These are phyloP conservation scores for Penicillium ucsense DNA, from an alignment of 495 filamentous ascomycete genomes.

Conservation along the genomic window DNA sequence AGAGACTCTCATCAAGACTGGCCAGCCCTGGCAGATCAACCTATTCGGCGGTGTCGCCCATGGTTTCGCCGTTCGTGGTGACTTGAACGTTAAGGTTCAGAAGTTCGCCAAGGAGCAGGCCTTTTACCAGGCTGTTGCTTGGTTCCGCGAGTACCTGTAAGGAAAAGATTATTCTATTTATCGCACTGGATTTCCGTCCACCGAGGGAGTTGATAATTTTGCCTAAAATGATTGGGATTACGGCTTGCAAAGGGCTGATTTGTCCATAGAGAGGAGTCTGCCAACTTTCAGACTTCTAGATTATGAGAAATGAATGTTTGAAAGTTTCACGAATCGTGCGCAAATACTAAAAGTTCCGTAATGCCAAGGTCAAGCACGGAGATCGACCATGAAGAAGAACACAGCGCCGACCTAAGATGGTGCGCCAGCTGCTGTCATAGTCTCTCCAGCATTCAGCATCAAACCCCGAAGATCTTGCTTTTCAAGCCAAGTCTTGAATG, in stretches of 20 bases:
- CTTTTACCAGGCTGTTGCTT: conserved; percentile 67
- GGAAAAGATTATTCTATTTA: not conserved
- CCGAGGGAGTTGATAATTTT: not conserved
- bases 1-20: conserved; percentile 49
- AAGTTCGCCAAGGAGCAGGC: conserved; percentile 82
- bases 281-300: not conserved
- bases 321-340: not conserved
- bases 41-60: conserved; percentile 67
- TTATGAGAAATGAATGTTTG: conserved; percentile 6
- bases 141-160: conserved; percentile 61
- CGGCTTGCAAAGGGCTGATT: not conserved
- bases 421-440: too few species aligned
- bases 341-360: not conserved
- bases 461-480: not conserved
- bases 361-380: too few species aligned
- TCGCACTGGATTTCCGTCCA: too few species aligned
- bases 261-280: not conserved
- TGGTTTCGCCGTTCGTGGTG: conserved; percentile 69
- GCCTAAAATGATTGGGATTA: not conserved
- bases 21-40: conserved; percentile 70
- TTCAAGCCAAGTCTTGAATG: not conserved
- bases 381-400: too few species aligned
- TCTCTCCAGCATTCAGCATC: not conserved
- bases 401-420: too few species aligned
- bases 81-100: conserved; percentile 47